Percentiles rank a stretch among this genome's conserved stretches.
These are phyloP conservation scores for Populus tomentosa DNA, from an alignment of 441 rosid genomes.

Conservation along the genomic window DNA sequence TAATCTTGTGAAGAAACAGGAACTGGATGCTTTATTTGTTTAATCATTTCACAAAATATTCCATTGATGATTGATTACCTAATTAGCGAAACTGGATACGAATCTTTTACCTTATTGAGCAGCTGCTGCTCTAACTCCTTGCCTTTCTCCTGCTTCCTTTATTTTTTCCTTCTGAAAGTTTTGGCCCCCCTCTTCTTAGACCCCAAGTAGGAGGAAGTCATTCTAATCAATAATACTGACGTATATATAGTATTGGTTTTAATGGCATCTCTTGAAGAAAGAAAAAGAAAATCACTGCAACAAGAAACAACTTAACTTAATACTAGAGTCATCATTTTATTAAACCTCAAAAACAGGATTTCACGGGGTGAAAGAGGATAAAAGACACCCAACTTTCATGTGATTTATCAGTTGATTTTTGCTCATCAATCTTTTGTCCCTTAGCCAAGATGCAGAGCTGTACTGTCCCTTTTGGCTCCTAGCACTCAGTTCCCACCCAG, in stretches of 20 bases:
- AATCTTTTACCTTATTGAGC: background rate
- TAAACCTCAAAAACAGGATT: background rate
- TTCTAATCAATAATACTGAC: too few relatives aligned
- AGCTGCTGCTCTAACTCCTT: background rate
- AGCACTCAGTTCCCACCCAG: conserved; percentile 23
- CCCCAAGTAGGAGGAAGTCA: background rate
- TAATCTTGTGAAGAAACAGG: background rate
- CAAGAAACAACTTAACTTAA: background rate
- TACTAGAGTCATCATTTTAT: background rate
- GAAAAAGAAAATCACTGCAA: too few relatives aligned
- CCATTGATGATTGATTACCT: background rate
- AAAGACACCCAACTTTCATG: conserved; percentile 25
- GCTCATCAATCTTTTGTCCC: conserved; percentile 28
- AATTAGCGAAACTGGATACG: background rate
- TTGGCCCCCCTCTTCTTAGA: too few relatives aligned
- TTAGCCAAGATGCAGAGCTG: conserved; percentile 25
- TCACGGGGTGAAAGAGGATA: conserved; percentile 26
- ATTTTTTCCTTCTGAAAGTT: too few relatives aligned
- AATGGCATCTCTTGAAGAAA: too few relatives aligned
- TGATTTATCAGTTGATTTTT: conserved; percentile 16
- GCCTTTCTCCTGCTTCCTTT: too few relatives aligned
- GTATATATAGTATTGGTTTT: background rate
- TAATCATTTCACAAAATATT: background rate
- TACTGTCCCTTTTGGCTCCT: conserved; percentile 16
- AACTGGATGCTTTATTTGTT: background rate